Evolutionary conservation across 371 early-diverging fungal species (phyloP).

Genomic region (Paraphysoderma sedebokerense): DNA sequence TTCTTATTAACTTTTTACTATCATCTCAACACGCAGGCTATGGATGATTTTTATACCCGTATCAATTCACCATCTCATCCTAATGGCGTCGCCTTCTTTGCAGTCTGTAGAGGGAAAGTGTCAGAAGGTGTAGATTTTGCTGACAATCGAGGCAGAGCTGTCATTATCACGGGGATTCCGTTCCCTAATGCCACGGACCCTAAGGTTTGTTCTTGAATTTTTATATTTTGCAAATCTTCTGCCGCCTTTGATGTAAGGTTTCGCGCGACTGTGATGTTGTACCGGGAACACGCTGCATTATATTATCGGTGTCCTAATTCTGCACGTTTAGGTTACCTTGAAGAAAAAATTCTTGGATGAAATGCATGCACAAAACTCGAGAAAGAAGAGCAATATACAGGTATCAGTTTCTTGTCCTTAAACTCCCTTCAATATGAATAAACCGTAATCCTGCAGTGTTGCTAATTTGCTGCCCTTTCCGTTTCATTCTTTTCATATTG

Average conservation of each 20-base stretch:
- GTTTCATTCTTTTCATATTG: no score
- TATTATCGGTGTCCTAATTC: conserved; percentile 48
- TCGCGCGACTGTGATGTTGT: conserved; percentile 23
- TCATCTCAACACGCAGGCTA: conserved; percentile 2
- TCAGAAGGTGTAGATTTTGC: conserved; percentile 92
- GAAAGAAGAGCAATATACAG: not conserved
- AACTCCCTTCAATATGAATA: not conserved
- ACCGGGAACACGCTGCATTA: conserved; percentile 35
- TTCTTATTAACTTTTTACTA: not conserved
- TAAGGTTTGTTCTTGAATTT: conserved; percentile 7
- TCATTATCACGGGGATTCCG: conserved; percentile 83
- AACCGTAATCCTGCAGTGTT: not conserved
- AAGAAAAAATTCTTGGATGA: conserved; percentile 28
- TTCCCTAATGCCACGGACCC: conserved; percentile 26
- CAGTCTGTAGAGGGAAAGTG: conserved; percentile 75
- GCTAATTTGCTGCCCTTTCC: conserved; percentile 6
- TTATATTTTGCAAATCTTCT: conserved; percentile 5
- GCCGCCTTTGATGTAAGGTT: conserved; percentile 11
- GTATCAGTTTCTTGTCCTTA: not conserved
- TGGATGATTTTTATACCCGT: conserved; percentile 12
- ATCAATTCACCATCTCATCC: conserved; percentile 1
- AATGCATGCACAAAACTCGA: conserved; percentile 18
- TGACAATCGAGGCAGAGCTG: conserved; percentile 72
- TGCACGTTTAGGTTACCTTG: conserved; percentile 4
- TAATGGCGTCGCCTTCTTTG: conserved; percentile 11